Evolutionary conservation across 2,329 filamentous ascomycete species (phyloP), one percentile per base, ranked within the genome.

Genomic region (Neospermospora avenae): DNA sequence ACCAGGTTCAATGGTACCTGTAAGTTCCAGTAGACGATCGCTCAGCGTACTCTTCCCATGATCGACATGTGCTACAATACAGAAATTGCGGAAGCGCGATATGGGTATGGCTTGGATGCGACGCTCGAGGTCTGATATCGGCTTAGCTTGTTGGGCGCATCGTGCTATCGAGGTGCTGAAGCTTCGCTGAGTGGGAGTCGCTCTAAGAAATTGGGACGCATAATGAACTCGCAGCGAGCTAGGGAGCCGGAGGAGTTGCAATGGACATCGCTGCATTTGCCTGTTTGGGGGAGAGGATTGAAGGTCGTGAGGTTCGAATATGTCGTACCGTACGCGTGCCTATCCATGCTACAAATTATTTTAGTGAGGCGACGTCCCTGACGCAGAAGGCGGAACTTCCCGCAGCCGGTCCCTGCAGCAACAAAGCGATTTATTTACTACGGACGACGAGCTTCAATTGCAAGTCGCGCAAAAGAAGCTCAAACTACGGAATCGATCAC

Each of bases 1-100:
- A 62, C 91, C 92, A 0, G 90, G 83, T 68, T 90, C 79, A 65
- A 99, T 98, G 6, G 93, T 98, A 20, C 95, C 93, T 0, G 95
- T 99, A 65, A 96, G 81, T 80, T 99, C 95, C 63, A 99, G 83
- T 57, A 99, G 79, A 2, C 95, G 88, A 72, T 99, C 95, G 67
- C 89, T 93, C 56, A 99, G 85, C 4, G 95, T 99, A 73, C 90
- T 96, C 77, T 99, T 99, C 70, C 95, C 95, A 85, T 99, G 95
- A 74, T 99, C 95, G 73, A 99, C 96, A 74, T 99, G 95, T 10
- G 95, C 95, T 55, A 99, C 93, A 71, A 99, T 98, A 76, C 95
- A 99, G 75, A 99, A 99, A 75, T 99, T 99, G 64, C 95, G 88
- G 68, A 86, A 93, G 20, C 90, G 84, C 59, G 89, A 85, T 69